phyloP scores from a whole-genome alignment of 2,329 filamentous ascomycete species.

The Apiospora marii region DNA sequence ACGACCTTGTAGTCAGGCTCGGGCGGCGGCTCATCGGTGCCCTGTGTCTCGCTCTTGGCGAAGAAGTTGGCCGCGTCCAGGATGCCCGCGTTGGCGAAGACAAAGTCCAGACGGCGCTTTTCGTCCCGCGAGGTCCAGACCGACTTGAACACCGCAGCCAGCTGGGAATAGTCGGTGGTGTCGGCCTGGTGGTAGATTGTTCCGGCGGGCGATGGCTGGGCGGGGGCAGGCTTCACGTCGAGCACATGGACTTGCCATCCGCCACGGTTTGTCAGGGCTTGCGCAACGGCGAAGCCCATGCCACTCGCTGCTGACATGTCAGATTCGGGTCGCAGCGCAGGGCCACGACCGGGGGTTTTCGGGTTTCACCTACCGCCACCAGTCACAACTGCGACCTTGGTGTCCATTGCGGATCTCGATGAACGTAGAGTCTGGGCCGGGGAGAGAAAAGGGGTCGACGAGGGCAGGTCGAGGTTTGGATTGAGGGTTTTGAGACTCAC shows the following conservation, averaged over 20 bases:
- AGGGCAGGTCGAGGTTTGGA: too few relatives aligned
- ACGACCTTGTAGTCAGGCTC: conserved; percentile 20
- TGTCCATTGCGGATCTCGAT: neutral
- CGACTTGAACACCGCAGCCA: conserved; percentile 14
- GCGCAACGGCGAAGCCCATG: conserved; percentile 20
- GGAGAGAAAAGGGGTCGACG: too few relatives aligned
- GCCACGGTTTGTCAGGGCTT: conserved; percentile 15
- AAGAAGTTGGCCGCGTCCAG: conserved; percentile 22
- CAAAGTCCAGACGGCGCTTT: conserved; percentile 18
- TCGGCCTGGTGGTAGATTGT: conserved; percentile 6
- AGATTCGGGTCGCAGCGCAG: neutral
- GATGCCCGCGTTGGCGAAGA: conserved; percentile 25
- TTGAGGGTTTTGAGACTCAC: too few relatives aligned
- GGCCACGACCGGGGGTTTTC: neutral
- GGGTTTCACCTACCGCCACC: conserved; percentile 15
- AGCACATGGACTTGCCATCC: conserved; percentile 21
- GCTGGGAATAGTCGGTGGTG: conserved; percentile 8
- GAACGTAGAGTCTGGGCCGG: neutral
- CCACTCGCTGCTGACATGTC: conserved; percentile 19
- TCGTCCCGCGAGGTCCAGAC: neutral
- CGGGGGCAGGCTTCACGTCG: neutral
- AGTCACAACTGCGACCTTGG: conserved; percentile 14
- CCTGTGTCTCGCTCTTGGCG: neutral
- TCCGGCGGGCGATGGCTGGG: neutral
- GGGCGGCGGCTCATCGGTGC: conserved; percentile 15